Conservation (phyloP, 148 eudicot genomes). For the Nepenthes gracilis region DNA sequence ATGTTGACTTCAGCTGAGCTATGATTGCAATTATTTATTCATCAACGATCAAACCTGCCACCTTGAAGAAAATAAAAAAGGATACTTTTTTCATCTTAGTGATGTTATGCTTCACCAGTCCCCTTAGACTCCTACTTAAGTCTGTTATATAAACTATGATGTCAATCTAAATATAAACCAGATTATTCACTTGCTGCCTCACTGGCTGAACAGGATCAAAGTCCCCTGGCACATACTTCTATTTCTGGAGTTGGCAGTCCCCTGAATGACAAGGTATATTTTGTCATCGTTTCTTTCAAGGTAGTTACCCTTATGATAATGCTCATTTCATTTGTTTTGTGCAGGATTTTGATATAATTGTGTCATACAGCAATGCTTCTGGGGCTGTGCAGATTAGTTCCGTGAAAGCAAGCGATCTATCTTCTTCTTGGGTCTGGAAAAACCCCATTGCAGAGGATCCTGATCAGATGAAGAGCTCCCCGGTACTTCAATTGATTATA, state of each 20-base stretch:
- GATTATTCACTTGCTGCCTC: neutral
- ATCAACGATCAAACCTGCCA: too few relatives aligned
- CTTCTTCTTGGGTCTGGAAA: conserved; percentile 96
- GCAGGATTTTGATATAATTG: conserved; percentile 94
- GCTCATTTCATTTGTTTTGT: conserved; percentile 16
- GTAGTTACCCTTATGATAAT: conserved; percentile 9
- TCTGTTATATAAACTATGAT: neutral
- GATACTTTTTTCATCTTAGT: too few relatives aligned
- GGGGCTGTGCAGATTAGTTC: conserved; percentile 64
- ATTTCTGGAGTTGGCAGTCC: conserved; percentile 24
- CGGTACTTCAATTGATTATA: conserved; percentile 29
- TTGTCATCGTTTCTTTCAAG: conserved; percentile 8
- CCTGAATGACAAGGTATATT: conserved; percentile 51
- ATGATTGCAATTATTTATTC: too few relatives aligned
- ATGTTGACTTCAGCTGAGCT: too few relatives aligned
- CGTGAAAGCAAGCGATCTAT: conserved; percentile 71
- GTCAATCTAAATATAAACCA: neutral
- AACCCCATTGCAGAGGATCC: conserved; percentile 33
- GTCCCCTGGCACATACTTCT: conserved; percentile 11
- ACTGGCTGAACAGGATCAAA: conserved; percentile 33
- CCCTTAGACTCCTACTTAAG: neutral
- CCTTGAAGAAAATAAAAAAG: too few relatives aligned
- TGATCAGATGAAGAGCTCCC: conserved; percentile 21
- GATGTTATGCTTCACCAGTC: too few relatives aligned
- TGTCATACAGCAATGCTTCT: conserved; percentile 76